Evolutionary conservation across 139 green algal species (phyloP), one percentile per base, ranked within the genome.

Genomic region (Microglena sp.): DNA sequence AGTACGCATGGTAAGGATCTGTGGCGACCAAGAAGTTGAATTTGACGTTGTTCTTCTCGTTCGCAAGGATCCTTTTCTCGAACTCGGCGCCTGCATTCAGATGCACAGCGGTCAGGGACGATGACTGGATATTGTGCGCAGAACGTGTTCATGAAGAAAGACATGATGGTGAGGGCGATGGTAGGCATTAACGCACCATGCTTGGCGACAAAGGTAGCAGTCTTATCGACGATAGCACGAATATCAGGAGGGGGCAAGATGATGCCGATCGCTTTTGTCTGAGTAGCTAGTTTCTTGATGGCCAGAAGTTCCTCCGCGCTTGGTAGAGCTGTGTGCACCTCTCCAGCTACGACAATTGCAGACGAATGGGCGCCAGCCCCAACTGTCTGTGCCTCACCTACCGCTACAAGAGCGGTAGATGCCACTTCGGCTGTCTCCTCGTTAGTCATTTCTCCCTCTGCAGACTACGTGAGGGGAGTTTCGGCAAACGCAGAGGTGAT

Each of bases 1-100:
- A 99, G 81, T 96, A 99, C 0, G 86, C 77, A 70, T 99, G 83
- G 72, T 99, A 99, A 0, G 94, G 94, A 67, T 97, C 89, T 1
- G 72, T 86, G n/a, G 87, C 44, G 11, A 69, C 33, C 36, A 83
- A 68, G 77, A 99, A 99, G 73, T 90, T 95, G 81, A 99, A 99
- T 76, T 99, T 99, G 33, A 69, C 65, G 68, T 99, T 99, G 75
- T 87, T 87, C 32, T 84, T 80, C 76, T 99, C 87, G 24, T 89
- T 92, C 0, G 81, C 82, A 24, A 97, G 60, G 56, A 99, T 98
- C 28, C 84, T 77, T 54, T 89, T 75, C 76, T 99, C 94, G 67
- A 99, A 99, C 29, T 89, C 89, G 0, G 71, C 30, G 21, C 89
- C 89, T 95, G 83, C 57, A 64, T 1, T 6, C 5, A 26, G 21